A percentile compares a stretch with the other conserved stretches of the same genome.
These are phyloP conservation scores for Colletotrichum endophyticum DNA, from an alignment of 2,329 filamentous ascomycete genomes.

Conservation along the genomic window DNA sequence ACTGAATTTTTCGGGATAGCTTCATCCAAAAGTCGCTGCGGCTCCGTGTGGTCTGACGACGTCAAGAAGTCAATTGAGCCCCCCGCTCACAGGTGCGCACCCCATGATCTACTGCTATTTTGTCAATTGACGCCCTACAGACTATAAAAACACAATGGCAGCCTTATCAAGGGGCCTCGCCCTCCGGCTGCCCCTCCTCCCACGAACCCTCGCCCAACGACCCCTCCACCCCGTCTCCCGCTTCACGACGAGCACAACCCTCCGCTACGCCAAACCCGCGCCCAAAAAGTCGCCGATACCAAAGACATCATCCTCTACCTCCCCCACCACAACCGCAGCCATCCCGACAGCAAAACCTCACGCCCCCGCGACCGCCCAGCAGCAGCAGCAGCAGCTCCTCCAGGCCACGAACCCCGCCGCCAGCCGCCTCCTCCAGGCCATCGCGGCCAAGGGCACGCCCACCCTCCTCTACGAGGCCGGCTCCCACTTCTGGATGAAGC, in stretches of 20 bases:
- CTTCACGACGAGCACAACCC: slow-evolving; percentile 3
- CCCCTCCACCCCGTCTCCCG: background rate
- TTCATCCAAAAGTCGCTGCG: slow-evolving; percentile 1
- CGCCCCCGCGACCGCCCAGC: background rate
- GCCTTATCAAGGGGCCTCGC: slow-evolving; percentile 9
- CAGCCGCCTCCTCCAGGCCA: slow-evolving; percentile 55
- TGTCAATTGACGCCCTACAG: background rate
- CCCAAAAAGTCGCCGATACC: background rate
- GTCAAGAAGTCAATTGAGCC: background rate
- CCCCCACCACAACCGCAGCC: background rate
- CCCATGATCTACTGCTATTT: fast-evolving
- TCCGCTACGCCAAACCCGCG: background rate
- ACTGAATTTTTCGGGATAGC: slow-evolving; percentile 23
- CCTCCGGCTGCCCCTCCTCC: slow-evolving; percentile 6
- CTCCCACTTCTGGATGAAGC: slow-evolving; percentile 67
- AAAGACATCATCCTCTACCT: background rate
- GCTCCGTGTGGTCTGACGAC: background rate
- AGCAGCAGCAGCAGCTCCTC: background rate
- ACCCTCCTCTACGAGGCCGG: slow-evolving; percentile 70
- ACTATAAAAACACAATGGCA: background rate
- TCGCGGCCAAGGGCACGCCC: slow-evolving; percentile 59
- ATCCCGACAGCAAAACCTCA: background rate
- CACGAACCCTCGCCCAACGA: background rate
- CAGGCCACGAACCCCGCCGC: background rate
- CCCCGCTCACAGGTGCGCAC: background rate